Percentiles rank a stretch among this genome's conserved stretches.
Conservation (phyloP, 169 alveolate species). For the Plasmodium vivax region DNA sequence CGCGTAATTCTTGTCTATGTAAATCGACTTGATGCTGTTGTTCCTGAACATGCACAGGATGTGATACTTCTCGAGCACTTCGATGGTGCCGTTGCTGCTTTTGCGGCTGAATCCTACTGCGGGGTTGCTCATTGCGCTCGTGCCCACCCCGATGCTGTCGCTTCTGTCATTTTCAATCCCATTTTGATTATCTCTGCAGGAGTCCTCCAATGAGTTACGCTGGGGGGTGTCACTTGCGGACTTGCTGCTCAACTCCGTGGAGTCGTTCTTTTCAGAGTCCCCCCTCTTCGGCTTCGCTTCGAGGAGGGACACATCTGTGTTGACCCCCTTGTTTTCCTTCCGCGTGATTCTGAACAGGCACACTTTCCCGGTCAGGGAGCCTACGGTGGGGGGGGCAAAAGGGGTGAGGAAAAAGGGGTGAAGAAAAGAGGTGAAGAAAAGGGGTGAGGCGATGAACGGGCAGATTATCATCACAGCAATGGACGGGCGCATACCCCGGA, state of each 20-base stretch:
- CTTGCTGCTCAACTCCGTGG: not conserved
- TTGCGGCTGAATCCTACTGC: not conserved
- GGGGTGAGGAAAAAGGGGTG: too few relatives aligned
- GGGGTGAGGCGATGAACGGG: too few relatives aligned
- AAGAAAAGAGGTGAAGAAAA: too few relatives aligned
- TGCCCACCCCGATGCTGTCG: not conserved
- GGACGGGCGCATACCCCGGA: not conserved
- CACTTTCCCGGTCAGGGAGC: constrained; percentile 71
- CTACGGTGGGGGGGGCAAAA: not conserved
- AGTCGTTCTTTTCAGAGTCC: not conserved
- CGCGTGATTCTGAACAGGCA: constrained; percentile 37
- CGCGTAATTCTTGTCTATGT: constrained; percentile 33
- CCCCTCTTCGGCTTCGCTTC: not conserved
- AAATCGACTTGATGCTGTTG: constrained; percentile 66
- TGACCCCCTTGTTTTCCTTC: constrained; percentile 32
- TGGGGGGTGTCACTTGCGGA: not conserved
- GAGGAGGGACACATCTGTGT: constrained; percentile 18
- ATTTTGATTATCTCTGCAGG: not conserved
- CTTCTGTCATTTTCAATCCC: not conserved
- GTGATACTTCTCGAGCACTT: constrained; percentile 31
- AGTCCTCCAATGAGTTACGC: not conserved
- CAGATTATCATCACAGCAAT: too few relatives aligned
- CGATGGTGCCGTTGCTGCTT: not conserved
- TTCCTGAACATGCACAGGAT: constrained; percentile 72
- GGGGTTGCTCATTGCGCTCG: not conserved